These are phyloP conservation scores for Venturia asperata DNA, from an alignment of 2,329 filamentous ascomycete species.

Conservation along the genomic window DNA sequence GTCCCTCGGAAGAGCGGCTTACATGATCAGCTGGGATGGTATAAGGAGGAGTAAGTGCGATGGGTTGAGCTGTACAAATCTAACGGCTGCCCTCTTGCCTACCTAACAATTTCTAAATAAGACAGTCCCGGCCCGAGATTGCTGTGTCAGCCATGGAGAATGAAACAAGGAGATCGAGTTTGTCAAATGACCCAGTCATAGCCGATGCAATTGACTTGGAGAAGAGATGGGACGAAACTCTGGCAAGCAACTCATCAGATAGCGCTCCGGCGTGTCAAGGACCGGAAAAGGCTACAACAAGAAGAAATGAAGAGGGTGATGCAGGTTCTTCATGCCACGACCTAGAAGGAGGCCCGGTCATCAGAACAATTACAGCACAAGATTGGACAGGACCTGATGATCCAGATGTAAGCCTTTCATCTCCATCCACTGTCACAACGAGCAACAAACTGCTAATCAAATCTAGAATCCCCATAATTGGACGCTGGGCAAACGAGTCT, in stretches of 20 bases:
- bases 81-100: not conserved
- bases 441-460: not conserved
- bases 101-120: too few relatives aligned
- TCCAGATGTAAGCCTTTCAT: conserved; percentile 10
- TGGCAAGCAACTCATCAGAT: not conserved
- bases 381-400: conserved; percentile 20
- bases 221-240: not conserved
- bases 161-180: not conserved
- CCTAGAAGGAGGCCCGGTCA: not conserved
- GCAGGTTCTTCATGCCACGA: not conserved
- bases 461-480: conserved; percentile 20
- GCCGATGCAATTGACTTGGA: not conserved
- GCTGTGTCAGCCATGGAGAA: not conserved
- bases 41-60: not conserved
- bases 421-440: not conserved
- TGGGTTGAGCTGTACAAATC: not conserved
- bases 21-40: not conserved
- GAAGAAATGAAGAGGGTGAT: not conserved
- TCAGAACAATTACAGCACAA: conserved; percentile 15
- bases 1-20: not conserved
- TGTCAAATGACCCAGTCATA: not conserved
- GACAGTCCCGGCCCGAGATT: too few relatives aligned
- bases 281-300: conserved; percentile 7
- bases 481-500: conserved; percentile 16
- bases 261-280: not conserved